Base-by-base conservation (phyloP, 2,329 filamentous ascomycete species). In the Fusarium compactum region DNA sequence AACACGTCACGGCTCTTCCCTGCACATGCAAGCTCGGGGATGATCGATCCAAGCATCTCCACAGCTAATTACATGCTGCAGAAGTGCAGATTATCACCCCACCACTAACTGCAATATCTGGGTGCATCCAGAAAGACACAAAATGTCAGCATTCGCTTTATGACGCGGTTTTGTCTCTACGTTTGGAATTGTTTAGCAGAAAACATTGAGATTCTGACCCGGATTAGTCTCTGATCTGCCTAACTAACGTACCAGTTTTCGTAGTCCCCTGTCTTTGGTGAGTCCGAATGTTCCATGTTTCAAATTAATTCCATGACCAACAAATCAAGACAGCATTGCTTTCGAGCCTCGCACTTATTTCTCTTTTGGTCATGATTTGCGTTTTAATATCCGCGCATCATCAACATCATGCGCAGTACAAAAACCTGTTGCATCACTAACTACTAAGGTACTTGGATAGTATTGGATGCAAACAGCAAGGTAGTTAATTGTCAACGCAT, bases 41-140 rank as follows among this genome's bases (percentile, higher is more conserved):
- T 51, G 69, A 72, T 72, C 69, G 56, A 62, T 66, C 65, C 41
- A 62, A 50, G 56, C 54, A 67, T 71, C 51, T 58, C 68, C 68
- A 71, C 68, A 69, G 25, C 44, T 71, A 71, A 71, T 71, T 71
- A 65, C 40, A 69, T 34, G 52, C 68, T 65, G 64, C 55, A 38
- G 16, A 38, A 38, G 34, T n/a, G 18, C 34, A 52, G 64, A 52
- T 59, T 51, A 50, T 34, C 52, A 54, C 56, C 65, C 58, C 68
- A 65, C 68, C 44, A 61, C 64, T 57, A 53, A 44, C 65, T 71
- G 68, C 30, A 70, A 69, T 69, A 41, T 56, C 44, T 51, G 29
- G 30, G 55, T 65, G 53, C 45, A 71, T 65, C 27, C 41, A 71
- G 25, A 56, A 57, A 43, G 29, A 53, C 20, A 29, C 45, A 63